Evolutionary conservation across 345 rosid species (phyloP), one percentile per base, ranked within the genome.

Genomic region (Draba incana): DNA sequence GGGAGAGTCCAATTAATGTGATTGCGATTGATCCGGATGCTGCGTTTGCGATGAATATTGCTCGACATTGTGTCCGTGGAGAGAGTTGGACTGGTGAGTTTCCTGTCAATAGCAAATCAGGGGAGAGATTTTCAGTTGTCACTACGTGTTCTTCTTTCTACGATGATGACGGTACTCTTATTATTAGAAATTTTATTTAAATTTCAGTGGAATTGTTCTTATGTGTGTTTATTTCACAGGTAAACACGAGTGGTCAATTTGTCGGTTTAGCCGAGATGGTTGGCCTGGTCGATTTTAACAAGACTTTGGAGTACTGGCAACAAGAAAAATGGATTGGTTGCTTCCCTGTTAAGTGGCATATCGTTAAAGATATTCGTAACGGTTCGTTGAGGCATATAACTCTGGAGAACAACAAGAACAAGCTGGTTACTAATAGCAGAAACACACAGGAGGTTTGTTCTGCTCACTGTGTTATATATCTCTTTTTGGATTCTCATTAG

Each of bases 1-100:
- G 96, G 42, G 73, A 78, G 80, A 85, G 85, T 66, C 91, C 79
- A 13, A 53, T 91, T 74, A 85, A 85, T 74, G 79, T 94, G 64
- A 80, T 94, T 57, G 65, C 79, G n/a, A 96, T 86, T 78, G 77
- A 84, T 51, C 78, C 63, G 57, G 92, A 94, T 80, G 74, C 57
- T 74, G 64, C 50, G 0, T 57, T 86, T 33, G 99, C 85, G 0
- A 76, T 79, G 48, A 70, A 67, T 52, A 85, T 94, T 25, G 74
- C 87, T 52, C 67, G 72, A 6, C 84, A 86, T 11, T 83, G 86
- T 23, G 74, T 42, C 4, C 57, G 38, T 77, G 99, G 99, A 50
- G 95, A 88, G 83, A 82, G 80, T 55, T 94, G 97, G 97, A 84
- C 89, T 0, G 99, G 99, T n/a, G 86, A 86, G 80, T 84, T 90